Evolutionary conservation across 768 basidiomycete genomes (phyloP), one percentile per base, ranked within the genome.

Genomic region (Holtermannia corniformis): DNA sequence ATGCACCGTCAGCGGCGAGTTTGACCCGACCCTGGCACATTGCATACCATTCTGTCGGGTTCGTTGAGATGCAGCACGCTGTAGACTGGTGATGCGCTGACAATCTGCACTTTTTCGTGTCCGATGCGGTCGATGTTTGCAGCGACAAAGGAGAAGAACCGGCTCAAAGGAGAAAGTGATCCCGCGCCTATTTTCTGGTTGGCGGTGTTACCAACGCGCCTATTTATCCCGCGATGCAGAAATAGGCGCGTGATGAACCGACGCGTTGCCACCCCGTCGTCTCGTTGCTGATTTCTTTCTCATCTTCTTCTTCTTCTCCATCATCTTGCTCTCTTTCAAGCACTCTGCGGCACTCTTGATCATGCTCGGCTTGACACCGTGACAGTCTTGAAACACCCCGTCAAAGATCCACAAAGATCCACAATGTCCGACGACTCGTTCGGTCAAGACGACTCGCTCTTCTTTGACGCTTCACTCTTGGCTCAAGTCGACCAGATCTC

Each of bases 391-490:
- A 37, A 37, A 16, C 7, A 37, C 32, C 16, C 32, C 32, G 32
- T 16, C 32, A 37, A 7, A 37, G 32, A 37, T 37, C n/a, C 16
- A 37, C 32, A 37, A 7, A 7, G 7, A 37, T 16, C 16, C 19
- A 43, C 25, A 27, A 70, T 71, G 67, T 71, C 69, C n/a, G 69
- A 71, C 54, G 58, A 59, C 55, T 60, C 4, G 11, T 44, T 61
- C 43, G 63, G 64, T 47, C 61, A 60, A 47, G 63, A 64, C 44
- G 63, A 66, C 46, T 51, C 54, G 19, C 60, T 68, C 54, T 28
- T 57, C 20, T 53, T 64, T 37, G 69, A 71, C 41, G 67, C 60
- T 37, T 58, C 57, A 2, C 61, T 64, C 52, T 47, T 71, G 13
- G 49, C 50, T 23, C 60, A 66, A 51, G 63, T 71, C 40, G 69